Conservation (phyloP, 768 basidiomycete genomes). For the Boletus tomentosulus region DNA sequence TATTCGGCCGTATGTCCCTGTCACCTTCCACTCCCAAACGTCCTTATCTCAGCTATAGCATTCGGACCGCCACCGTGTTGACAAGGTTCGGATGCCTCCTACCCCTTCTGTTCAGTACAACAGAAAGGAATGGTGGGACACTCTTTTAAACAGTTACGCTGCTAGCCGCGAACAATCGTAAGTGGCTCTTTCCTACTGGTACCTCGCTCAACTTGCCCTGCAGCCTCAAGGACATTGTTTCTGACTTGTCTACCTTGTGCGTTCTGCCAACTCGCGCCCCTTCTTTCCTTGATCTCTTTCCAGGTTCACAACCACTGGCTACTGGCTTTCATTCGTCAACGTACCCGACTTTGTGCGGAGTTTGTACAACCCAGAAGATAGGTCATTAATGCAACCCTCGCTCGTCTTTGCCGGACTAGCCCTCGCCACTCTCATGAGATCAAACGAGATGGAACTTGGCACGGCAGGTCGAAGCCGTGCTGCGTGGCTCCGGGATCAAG, state of each 20-base stretch:
- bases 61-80: slow-evolving; percentile 22
- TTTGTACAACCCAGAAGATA: slow-evolving; percentile 49
- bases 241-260: slow-evolving; percentile 52
- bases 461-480: slow-evolving; percentile 54
- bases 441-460: slow-evolving; percentile 61
- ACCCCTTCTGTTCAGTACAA: slow-evolving; percentile 31
- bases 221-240: slow-evolving; percentile 47
- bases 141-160: slow-evolving; percentile 41
- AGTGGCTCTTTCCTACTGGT: slow-evolving; percentile 6
- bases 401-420: slow-evolving; percentile 67
- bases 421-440: slow-evolving; percentile 66
- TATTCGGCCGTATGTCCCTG: slow-evolving; percentile 24
- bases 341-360: slow-evolving; percentile 48
- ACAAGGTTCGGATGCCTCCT: slow-evolving; percentile 27
- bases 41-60: slow-evolving; percentile 18
- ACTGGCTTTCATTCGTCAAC: slow-evolving; percentile 70
- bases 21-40: neutral
- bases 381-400: slow-evolving; percentile 61
- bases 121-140: slow-evolving; percentile 46
- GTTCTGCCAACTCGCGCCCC: slow-evolving; percentile 13
- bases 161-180: slow-evolving; percentile 41
- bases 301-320: slow-evolving; percentile 61
- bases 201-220: slow-evolving; percentile 1
- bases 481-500: slow-evolving; percentile 50
- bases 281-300: slow-evolving; percentile 7